phyloP scores from a whole-genome alignment of 2,329 filamentous ascomycete species.

The Madurella fahalii region DNA sequence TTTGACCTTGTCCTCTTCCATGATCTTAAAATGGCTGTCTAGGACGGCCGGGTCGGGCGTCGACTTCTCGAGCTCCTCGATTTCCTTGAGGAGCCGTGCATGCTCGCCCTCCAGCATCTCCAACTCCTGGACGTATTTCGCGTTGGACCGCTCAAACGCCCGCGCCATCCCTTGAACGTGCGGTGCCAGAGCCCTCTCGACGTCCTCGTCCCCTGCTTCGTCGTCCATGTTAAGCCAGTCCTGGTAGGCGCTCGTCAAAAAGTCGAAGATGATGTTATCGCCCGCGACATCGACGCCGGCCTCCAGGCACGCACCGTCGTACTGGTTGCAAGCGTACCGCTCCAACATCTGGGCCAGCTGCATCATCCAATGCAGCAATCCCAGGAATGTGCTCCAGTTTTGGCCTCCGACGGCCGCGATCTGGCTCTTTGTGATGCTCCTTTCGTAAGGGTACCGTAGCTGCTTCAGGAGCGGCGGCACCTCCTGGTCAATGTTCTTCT shows the following conservation, averaged over 20 bases:
- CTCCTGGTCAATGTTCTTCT: slow-evolving; percentile 92
- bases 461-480: slow-evolving; percentile 91
- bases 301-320: slow-evolving; percentile 86
- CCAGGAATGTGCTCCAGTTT: slow-evolving; percentile 94
- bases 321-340: slow-evolving; percentile 69
- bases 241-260: slow-evolving; percentile 82
- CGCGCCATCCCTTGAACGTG: slow-evolving; percentile 84
- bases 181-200: slow-evolving; percentile 71
- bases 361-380: slow-evolving; percentile 98
- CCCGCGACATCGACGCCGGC: slow-evolving; percentile 81
- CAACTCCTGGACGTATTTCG: slow-evolving; percentile 78
- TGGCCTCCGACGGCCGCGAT: slow-evolving; percentile 92
- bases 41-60: slow-evolving; percentile 78
- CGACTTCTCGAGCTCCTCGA: slow-evolving; percentile 83
- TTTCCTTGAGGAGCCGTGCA: slow-evolving; percentile 73
- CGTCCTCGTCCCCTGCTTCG: slow-evolving; percentile 80
- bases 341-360: slow-evolving; percentile 93
- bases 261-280: slow-evolving; percentile 91
- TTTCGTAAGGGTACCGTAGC: slow-evolving; percentile 89
- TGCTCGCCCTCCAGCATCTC: slow-evolving; percentile 84
- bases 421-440: slow-evolving; percentile 93
- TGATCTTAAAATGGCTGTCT: slow-evolving; percentile 85
- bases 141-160: slow-evolving; percentile 81
- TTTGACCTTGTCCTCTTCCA: slow-evolving; percentile 91
- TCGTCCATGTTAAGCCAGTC: slow-evolving; percentile 94